phyloP scores from a whole-genome alignment of 2,329 filamentous ascomycete genomes.

The Orbilia blumenaviensis region DNA sequence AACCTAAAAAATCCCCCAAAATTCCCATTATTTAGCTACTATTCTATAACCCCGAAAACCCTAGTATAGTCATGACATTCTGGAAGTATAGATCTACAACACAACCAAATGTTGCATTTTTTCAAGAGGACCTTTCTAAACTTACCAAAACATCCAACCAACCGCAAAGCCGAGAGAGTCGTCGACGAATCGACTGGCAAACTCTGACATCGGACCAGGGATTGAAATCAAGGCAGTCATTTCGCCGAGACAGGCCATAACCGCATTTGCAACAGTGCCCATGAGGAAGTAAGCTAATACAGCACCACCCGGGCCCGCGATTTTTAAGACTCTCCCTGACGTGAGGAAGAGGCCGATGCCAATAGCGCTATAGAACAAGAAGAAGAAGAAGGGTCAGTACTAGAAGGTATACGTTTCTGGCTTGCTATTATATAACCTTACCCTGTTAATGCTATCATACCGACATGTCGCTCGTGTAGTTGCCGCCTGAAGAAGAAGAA shows the following conservation, averaged over 20 bases:
- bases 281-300: conserved; percentile 60
- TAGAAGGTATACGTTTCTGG: not conserved
- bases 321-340: conserved; percentile 61
- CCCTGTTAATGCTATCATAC: conserved; percentile 61
- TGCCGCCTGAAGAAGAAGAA: conserved; percentile 36
- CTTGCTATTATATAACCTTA: conserved; percentile 53
- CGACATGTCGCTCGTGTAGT: conserved; percentile 58
- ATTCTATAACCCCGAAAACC: not conserved
- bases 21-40: not conserved
- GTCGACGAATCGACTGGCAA: conserved; percentile 62
- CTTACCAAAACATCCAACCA: conserved; percentile 64
- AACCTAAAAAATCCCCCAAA: conserved; percentile 57
- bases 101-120: conserved; percentile 39
- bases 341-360: conserved; percentile 61
- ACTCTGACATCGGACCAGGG: conserved; percentile 62
- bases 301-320: conserved; percentile 61
- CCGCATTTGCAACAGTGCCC: conserved; percentile 61
- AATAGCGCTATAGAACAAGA: conserved; percentile 53
- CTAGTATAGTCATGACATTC: not conserved
- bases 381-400: not conserved
- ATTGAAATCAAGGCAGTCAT: conserved; percentile 63
- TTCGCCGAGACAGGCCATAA: conserved; percentile 60
- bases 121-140: not conserved
- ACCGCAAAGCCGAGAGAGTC: conserved; percentile 63
- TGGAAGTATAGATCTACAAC: conserved; percentile 12